These are phyloP conservation scores for Nicotiana rustica DNA, from an alignment of 305 asterid species.

Conservation along the genomic window DNA sequence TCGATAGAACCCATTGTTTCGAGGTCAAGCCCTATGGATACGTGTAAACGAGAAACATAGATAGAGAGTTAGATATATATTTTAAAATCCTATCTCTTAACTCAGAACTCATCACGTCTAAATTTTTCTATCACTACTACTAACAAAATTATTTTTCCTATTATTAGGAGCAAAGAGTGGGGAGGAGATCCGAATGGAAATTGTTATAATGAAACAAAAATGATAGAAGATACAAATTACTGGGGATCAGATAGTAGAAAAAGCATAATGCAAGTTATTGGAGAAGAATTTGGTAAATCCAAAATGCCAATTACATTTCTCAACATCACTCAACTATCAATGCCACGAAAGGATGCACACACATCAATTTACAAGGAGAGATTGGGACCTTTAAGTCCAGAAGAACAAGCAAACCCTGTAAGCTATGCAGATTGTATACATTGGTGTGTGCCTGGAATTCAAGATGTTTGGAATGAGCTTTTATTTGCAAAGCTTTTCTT, in stretches of 20 bases:
- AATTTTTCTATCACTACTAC: not conserved
- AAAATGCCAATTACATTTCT: conserved; percentile 62
- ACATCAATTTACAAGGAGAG: conserved; percentile 73
- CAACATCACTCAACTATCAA: conserved; percentile 64
- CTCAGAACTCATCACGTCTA: not conserved
- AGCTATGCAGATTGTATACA: conserved; percentile 69
- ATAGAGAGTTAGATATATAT: not conserved
- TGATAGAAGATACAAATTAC: conserved; percentile 54
- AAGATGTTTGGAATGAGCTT: conserved; percentile 76
- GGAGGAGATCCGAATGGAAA: conserved; percentile 60
- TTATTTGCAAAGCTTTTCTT: conserved; percentile 63
- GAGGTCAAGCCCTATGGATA: not conserved
- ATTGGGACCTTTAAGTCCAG: conserved; percentile 53
- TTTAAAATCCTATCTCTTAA: not conserved
- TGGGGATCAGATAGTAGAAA: conserved; percentile 64
- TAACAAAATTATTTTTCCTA: not conserved
- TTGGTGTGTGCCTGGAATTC: conserved; percentile 84
- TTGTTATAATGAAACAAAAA: conserved; percentile 62
- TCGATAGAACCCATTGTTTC: no score
- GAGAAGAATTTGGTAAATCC: conserved; percentile 48
- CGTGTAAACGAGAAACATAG: no score
- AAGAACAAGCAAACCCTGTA: conserved; percentile 58
- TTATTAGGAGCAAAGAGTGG: conserved; percentile 65
- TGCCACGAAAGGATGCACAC: conserved; percentile 69
- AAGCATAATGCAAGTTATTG: conserved; percentile 55